Evolutionary conservation across 2,329 filamentous ascomycete genomes (phyloP), one percentile per base, ranked within the genome.

Genomic region (Phaeosphaeriaceae sp.): DNA sequence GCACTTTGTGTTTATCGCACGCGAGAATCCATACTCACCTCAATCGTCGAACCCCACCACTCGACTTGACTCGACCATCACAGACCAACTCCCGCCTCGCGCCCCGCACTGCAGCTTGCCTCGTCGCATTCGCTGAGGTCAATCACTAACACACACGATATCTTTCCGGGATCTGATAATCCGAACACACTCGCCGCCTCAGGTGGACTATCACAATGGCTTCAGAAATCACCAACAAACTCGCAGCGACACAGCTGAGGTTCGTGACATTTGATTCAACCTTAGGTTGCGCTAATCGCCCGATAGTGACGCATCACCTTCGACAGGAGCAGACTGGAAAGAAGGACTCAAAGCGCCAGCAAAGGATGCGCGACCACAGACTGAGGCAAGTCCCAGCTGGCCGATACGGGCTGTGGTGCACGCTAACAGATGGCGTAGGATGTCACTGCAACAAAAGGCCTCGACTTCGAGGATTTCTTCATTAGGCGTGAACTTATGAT

Each of bases 401-500:
- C 11, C n/a, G 13, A 5, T 23, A 10, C 17, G 26, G 1, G 23
- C 7, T 35, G 43, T 40, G 13, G 32, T 13, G 15, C 22, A 22
- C 22, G 51, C 68, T 61, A 53, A 61, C 63, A 19, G 30, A 52
- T 44, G n/a, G 44, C 21, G 74, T 63, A 97, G 91, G 95, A 99
- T 91, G 96, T 99, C 62, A 98, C 94, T 58, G 94, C 93, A 72
- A 99, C 94, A 30, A 98, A 97, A 83, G 95, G 95, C 61, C 85
- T 99, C 63, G 95, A 99, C 71, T 99, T 97, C 75, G 96, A 99
- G 80, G 92, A 98, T 69, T 97, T 99, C 78, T 91, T 91, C 67
- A 90, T 99, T 71, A 97, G 97, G 84, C 88, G 95, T 77, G 92
- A 97, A 77, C 84, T 99, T 61, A 88, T 99, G 82, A 99, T 98